These are phyloP conservation scores for Cladobotryum mycophilum DNA, from an alignment of 2,329 filamentous ascomycete species.

Conservation along the genomic window DNA sequence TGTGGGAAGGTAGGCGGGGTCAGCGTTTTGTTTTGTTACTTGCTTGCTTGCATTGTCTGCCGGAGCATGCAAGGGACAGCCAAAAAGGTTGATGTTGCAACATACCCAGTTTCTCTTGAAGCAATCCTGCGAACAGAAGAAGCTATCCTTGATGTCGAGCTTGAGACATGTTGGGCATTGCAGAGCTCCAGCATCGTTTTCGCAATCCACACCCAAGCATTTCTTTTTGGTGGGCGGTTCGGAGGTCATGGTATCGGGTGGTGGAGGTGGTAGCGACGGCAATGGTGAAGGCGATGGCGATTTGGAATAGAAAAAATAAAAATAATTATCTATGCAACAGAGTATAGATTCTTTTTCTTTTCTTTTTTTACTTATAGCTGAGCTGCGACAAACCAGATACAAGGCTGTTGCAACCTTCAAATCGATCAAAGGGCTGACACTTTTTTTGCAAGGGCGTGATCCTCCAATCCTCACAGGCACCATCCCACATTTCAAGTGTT, in stretches of 20 bases:
- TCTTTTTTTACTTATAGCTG: neutral
- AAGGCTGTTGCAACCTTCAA: too few relatives aligned
- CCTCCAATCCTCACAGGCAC: neutral
- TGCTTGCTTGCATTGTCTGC: neutral
- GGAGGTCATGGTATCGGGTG: slow-evolving; percentile 35
- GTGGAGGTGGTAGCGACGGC: neutral
- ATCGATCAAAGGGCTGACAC: too few relatives aligned
- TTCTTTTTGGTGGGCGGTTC: slow-evolving; percentile 54
- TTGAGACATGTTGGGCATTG: slow-evolving; percentile 96
- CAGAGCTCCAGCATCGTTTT: slow-evolving; percentile 75
- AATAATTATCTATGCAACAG: neutral
- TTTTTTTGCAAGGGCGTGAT: too few relatives aligned
- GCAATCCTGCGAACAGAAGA: slow-evolving; percentile 97
- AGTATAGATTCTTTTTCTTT: neutral
- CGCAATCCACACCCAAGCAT: slow-evolving; percentile 78
- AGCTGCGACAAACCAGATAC: neutral
- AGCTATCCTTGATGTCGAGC: slow-evolving; percentile 78
- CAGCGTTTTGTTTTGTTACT: slow-evolving; percentile 5
- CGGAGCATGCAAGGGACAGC: neutral
- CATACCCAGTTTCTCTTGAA: slow-evolving; percentile 98
- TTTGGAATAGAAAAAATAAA: neutral
- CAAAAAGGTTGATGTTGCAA: slow-evolving; percentile 4
- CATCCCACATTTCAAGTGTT: neutral
- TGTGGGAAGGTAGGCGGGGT: slow-evolving; percentile 30
- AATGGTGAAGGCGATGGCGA: neutral